Evolutionary conservation across 78 protist species (phyloP).

Genomic region (Cyanophora paradoxa): DNA sequence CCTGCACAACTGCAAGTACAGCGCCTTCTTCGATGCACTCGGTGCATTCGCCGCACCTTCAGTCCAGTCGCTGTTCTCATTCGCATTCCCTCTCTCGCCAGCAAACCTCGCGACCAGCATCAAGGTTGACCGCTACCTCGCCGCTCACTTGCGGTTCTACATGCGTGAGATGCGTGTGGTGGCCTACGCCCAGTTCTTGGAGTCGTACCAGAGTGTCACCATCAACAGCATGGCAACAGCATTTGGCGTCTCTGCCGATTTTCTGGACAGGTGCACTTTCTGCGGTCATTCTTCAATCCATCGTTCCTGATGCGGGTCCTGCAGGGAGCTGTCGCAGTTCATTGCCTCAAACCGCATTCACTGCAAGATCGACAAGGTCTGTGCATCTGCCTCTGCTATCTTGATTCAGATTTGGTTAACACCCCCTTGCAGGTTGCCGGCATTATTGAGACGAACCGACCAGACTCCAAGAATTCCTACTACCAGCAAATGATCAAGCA

Average conservation of each 20-base stretch:
- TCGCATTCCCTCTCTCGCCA: background rate
- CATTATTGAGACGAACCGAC: conserved; percentile 79
- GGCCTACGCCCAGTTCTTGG: conserved; percentile 83
- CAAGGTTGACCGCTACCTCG: conserved; percentile 46
- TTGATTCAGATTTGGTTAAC: background rate
- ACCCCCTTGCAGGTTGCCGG: conserved; percentile 48
- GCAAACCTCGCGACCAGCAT: conserved; percentile 5
- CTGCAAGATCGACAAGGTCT: conserved; percentile 85
- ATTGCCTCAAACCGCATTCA: conserved; percentile 75
- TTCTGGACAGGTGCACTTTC: conserved; percentile 59
- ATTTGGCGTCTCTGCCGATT: conserved; percentile 77
- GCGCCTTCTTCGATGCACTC: conserved; percentile 58
- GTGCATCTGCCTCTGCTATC: background rate
- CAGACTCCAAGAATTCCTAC: conserved; percentile 69
- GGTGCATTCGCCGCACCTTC: conserved; percentile 19
- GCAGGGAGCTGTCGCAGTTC: conserved; percentile 72
- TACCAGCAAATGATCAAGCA: conserved; percentile 73
- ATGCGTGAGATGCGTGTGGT: conserved; percentile 81
- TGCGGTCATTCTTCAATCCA: too few relatives aligned
- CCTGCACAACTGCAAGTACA: conserved; percentile 78
- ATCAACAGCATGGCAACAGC: conserved; percentile 75
- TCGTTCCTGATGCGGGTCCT: background rate
- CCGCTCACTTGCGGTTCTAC: conserved; percentile 68
- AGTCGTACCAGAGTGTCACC: conserved; percentile 79
- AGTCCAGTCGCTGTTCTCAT: background rate